phyloP scores from a whole-genome alignment of 1,284 basidiomycete genomes.

The Rugosomyces carneus region DNA sequence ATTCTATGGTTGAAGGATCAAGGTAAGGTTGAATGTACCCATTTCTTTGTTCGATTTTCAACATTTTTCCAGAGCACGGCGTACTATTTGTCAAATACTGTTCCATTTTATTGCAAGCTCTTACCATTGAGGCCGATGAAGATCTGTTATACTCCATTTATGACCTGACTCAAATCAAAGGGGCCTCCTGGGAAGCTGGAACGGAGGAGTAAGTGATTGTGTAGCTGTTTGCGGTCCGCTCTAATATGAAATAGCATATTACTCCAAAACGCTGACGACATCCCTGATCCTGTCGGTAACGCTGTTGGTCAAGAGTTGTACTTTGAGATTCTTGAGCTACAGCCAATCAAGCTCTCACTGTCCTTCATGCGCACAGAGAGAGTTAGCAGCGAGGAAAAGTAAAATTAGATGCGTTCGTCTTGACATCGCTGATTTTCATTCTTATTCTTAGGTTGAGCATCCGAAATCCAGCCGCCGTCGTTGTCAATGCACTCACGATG shows the following conservation, averaged over 20 bases:
- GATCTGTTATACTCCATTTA: conserved; percentile 92
- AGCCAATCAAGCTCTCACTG: conserved; percentile 88
- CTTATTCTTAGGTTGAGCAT: conserved; percentile 57
- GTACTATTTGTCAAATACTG: conserved; percentile 98
- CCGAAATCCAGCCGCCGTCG: conserved; percentile 89
- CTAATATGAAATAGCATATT: conserved; percentile 49
- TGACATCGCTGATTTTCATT: conserved; percentile 1
- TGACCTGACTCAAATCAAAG: conserved; percentile 89
- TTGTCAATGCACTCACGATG: conserved; percentile 95
- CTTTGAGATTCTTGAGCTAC: conserved; percentile 96
- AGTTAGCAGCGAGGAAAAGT: conserved; percentile 92
- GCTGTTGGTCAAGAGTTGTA: conserved; percentile 80
- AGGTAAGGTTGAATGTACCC: conserved; percentile 39
- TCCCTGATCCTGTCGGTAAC: conserved; percentile 72
- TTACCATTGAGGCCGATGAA: conserved; percentile 96
- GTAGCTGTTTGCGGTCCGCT: conserved; percentile 3
- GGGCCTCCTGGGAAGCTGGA: conserved; percentile 81
- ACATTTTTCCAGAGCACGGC: conserved; percentile 72
- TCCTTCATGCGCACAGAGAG: conserved; percentile 98
- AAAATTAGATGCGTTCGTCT: conserved; percentile 20
- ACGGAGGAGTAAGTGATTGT: conserved; percentile 58
- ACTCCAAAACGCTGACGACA: conserved; percentile 69
- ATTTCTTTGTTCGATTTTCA: not conserved
- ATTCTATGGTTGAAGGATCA: conserved; percentile 91
- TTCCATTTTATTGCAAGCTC: conserved; percentile 88